Evolutionary conservation across 2,329 filamentous ascomycete genomes (phyloP), one percentile per base, ranked within the genome.

Genomic region (Aspergillus uvarum): DNA sequence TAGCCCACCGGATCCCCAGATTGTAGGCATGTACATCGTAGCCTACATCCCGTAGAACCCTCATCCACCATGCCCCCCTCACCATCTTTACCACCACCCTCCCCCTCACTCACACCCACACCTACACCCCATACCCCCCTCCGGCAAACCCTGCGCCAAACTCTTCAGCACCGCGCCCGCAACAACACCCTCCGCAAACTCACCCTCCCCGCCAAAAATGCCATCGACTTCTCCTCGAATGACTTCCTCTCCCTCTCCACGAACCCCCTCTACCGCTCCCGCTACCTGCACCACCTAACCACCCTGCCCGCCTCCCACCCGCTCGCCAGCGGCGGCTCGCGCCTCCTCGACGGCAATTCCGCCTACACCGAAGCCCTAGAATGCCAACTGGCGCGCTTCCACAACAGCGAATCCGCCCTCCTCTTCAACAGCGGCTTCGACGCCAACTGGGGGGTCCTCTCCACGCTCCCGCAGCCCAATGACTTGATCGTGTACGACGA

Each of bases 401-500:
- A 90, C 67, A 74, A 80, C 19, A 85, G 86, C 0, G 79, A 83
- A 3, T 74, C 78, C 1, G 87, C 81, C 0, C 74, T 90, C 0
- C 72, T 91, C 0, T 84, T 87, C 66, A 85, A 86, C 62, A 89
- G 87, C 0, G 88, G 87, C 0, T 88, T 84, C 59, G 87, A 89
- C 63, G 88, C 87, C 16, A 90, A 90, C 66, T 80, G 84, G 0
- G 87, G 86, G 0, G 77, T 89, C 1, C 82, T 89, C n/a, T 77
- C 81, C 2, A 85, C 82, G 57, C 77, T 87, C 1, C 85, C 87
- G 1, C 86, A 86, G 63, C 77, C 76, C 0, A 85, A 82, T 0
- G 88, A 90, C 70, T 67, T 83, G 1, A 80, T 95, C 22, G 71
- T 95, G 0, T 89, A 90, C 65, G 91, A 94, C 68, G 89, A 89